Percentiles rank a stretch among this genome's conserved stretches.
phyloP scores from a whole-genome alignment of 352 stramenopile genomes.

The Poterioochromonas sp. region DNA sequence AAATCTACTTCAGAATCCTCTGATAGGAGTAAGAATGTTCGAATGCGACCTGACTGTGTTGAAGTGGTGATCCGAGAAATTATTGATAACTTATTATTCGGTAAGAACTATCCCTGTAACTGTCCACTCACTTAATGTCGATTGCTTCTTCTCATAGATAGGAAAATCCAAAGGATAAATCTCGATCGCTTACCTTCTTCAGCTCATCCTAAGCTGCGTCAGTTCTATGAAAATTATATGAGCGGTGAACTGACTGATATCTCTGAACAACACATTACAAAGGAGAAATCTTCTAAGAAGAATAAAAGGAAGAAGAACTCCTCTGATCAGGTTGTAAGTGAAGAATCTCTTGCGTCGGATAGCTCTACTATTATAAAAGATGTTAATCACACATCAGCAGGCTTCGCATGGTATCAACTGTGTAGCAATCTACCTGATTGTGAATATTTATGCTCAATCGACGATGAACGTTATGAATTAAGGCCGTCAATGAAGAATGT shows the following conservation, averaged over 20 bases:
- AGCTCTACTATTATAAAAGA: not conserved
- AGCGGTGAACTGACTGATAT: not conserved
- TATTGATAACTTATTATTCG: not conserved
- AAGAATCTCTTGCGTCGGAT: not conserved
- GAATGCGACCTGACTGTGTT: not conserved
- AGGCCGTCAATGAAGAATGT: not conserved
- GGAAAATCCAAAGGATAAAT: not conserved
- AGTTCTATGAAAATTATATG: not conserved
- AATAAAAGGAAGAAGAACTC: not conserved
- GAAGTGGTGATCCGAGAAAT: not conserved
- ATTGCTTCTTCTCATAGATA: not conserved
- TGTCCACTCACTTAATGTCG: not conserved
- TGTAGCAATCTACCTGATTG: not conserved
- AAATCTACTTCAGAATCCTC: not conserved
- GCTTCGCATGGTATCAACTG: not conserved
- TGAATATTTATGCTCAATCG: conserved; percentile 6
- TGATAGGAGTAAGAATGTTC: not conserved
- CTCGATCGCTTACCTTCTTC: not conserved
- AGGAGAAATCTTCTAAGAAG: not conserved
- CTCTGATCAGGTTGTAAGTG: not conserved
- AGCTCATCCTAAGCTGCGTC: not conserved
- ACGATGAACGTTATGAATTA: not conserved
- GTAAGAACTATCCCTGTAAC: not conserved
- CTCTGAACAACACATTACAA: not conserved
- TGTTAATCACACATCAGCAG: no score